A percentile compares a stretch with the other conserved stretches of the same genome.
phyloP scores from a whole-genome alignment of 2,329 filamentous ascomycete species.

The Colletotrichum trifolii region DNA sequence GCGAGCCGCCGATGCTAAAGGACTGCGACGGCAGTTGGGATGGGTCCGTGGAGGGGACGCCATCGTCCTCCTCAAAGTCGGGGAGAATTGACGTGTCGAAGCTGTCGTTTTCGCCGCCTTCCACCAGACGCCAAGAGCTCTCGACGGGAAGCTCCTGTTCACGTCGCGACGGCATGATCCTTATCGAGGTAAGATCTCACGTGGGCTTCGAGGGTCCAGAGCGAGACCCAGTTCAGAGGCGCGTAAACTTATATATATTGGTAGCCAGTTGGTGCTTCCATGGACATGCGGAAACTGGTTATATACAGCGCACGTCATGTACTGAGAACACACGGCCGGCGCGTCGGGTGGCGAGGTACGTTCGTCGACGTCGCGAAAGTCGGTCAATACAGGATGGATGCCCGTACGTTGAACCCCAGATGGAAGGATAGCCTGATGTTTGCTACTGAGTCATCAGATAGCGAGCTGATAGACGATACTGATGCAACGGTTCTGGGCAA shows the following conservation, averaged over 20 bases:
- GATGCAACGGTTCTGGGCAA: slow-evolving; percentile 27
- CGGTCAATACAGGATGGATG: slow-evolving; percentile 8
- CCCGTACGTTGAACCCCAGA: not conserved
- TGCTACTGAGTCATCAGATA: slow-evolving; percentile 27
- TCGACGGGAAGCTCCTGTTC: slow-evolving; percentile 55
- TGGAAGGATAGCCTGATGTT: slow-evolving; percentile 2
- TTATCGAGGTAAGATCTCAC: not conserved
- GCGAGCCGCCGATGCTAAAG: slow-evolving; percentile 57
- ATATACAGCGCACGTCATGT: too few species aligned
- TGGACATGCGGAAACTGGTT: not conserved
- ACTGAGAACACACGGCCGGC: slow-evolving; percentile 17
- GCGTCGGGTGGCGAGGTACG: slow-evolving; percentile 29
- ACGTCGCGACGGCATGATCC: slow-evolving; percentile 32
- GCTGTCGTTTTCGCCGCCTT: slow-evolving; percentile 68
- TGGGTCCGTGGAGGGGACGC: slow-evolving; percentile 53
- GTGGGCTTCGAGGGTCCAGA: too few species aligned
- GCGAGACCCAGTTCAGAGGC: too few species aligned
- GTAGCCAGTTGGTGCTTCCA: not conserved
- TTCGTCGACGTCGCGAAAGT: slow-evolving; percentile 6
- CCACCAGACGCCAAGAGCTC: slow-evolving; percentile 70
- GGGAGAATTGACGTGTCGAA: slow-evolving; percentile 67
- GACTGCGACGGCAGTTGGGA: slow-evolving; percentile 59
- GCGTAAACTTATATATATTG: too few species aligned
- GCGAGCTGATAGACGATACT: slow-evolving; percentile 17
- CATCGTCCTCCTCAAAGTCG: slow-evolving; percentile 54